phyloP scores from a whole-genome alignment of 2,329 filamentous ascomycete genomes.

The Setomelanomma holmii region DNA sequence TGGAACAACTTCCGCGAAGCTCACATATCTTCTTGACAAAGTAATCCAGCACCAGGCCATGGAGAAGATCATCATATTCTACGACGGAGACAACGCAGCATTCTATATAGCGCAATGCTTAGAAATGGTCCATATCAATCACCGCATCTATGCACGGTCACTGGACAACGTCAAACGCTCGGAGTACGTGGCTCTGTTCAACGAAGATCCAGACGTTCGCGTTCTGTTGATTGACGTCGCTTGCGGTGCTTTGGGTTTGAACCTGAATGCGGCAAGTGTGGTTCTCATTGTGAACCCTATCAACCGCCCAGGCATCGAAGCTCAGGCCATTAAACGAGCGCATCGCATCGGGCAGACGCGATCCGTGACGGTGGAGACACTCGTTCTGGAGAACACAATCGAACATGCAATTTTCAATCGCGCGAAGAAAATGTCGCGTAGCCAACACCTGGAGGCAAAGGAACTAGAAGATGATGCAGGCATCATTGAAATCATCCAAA shows the following conservation, averaged over 20 bases:
- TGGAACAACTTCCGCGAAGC: constrained; percentile 85
- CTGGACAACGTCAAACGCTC: constrained; percentile 68
- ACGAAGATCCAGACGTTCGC: constrained; percentile 70
- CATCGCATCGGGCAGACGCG: constrained; percentile 84
- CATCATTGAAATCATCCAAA: constrained; percentile 66
- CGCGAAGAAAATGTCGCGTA: constrained; percentile 74
- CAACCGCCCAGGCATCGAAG: constrained; percentile 82
- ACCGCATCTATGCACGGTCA: constrained; percentile 71
- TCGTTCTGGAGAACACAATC: constrained; percentile 79
- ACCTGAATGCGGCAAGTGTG: constrained; percentile 81
- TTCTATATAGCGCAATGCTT: constrained; percentile 85
- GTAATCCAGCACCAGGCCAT: constrained; percentile 70
- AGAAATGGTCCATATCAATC: constrained; percentile 71
- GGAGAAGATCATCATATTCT: constrained; percentile 93
- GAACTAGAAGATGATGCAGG: constrained; percentile 65
- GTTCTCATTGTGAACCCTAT: constrained; percentile 92
- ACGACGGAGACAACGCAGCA: constrained; percentile 85
- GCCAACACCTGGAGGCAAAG: constrained; percentile 62
- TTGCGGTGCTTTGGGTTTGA: constrained; percentile 86
- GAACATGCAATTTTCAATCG: constrained; percentile 84
- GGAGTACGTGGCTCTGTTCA: constrained; percentile 81
- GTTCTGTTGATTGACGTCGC: constrained; percentile 91
- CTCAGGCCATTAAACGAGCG: constrained; percentile 89
- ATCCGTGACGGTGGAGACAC: constrained; percentile 82
- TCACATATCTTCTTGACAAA: constrained; percentile 81